Percentiles rank a stretch among this genome's conserved stretches.
Evolutionary conservation across 2,329 filamentous ascomycete species (phyloP).

Genomic region (Ambrosiella cleistominuta): DNA sequence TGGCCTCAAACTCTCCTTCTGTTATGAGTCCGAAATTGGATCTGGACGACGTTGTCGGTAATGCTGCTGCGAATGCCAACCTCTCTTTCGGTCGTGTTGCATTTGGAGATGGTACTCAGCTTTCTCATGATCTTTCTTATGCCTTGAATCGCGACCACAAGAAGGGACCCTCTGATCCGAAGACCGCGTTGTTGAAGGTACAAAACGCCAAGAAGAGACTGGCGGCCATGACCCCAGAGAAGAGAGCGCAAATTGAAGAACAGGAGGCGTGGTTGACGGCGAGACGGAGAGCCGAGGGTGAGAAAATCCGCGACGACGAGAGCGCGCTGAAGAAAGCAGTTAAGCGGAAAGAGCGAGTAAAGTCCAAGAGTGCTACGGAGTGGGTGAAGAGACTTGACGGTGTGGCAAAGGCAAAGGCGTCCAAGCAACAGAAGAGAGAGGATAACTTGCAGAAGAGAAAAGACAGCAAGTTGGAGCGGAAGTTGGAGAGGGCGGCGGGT

Average conservation of each 20-base stretch:
- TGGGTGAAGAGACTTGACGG: slow-evolving; percentile 61
- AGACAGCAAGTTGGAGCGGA: slow-evolving; percentile 50
- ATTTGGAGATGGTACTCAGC: slow-evolving; percentile 67
- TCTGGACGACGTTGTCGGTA: slow-evolving; percentile 19
- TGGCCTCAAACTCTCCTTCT: slow-evolving; percentile 44
- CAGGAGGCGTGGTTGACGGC: slow-evolving; percentile 92
- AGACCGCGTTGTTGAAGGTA: slow-evolving; percentile 68
- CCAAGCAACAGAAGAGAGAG: slow-evolving; percentile 66
- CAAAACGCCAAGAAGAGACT: slow-evolving; percentile 76
- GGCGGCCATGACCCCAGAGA: slow-evolving; percentile 55
- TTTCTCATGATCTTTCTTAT: slow-evolving; percentile 55
- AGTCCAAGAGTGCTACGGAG: slow-evolving; percentile 81
- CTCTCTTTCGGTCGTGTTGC: slow-evolving; percentile 86
- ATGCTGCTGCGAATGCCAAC: slow-evolving; percentile 23
- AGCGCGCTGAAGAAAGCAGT: slow-evolving; percentile 80
- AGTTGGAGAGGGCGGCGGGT: slow-evolving; percentile 26
- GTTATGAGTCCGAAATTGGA: slow-evolving; percentile 39
- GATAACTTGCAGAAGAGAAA: slow-evolving; percentile 58
- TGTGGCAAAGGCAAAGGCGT: slow-evolving; percentile 58
- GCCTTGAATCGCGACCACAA: slow-evolving; percentile 38
- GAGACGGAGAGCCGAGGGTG: slow-evolving; percentile 72
- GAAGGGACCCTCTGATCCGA: slow-evolving; percentile 70
- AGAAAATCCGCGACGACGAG: slow-evolving; percentile 76
- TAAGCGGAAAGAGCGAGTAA: slow-evolving; percentile 77
- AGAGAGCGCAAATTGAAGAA: slow-evolving; percentile 72